phyloP scores from a whole-genome alignment of 208 protist species.

The Trypanosoma rangeli region DNA sequence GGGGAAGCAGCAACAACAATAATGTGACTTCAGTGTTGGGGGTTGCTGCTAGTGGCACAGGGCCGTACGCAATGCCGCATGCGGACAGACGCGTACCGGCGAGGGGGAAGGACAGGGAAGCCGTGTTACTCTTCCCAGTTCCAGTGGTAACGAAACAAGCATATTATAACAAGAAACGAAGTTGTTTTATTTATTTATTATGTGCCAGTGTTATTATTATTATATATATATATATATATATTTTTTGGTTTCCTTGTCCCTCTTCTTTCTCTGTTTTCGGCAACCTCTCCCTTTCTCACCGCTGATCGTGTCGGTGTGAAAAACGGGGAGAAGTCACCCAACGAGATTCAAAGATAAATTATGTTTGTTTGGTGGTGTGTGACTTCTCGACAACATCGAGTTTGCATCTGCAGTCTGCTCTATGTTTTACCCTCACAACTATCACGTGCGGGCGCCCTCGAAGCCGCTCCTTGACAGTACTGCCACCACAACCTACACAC shows the following conservation, averaged over 20 bases:
- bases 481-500: too few relatives aligned
- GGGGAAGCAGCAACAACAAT: neutral
- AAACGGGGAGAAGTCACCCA: neutral
- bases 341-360: neutral
- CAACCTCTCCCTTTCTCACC: neutral
- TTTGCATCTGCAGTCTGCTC: neutral
- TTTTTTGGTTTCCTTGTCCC: too few relatives aligned
- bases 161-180: too few relatives aligned
- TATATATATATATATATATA: too few relatives aligned
- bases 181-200: neutral
- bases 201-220: constrained; percentile 18
- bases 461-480: neutral
- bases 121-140: neutral
- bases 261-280: neutral
- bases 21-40: neutral
- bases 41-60: too few relatives aligned
- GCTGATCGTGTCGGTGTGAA: neutral
- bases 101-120: too few relatives aligned
- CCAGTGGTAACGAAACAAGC: too few relatives aligned
- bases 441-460: neutral
- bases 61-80: neutral
- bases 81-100: too few relatives aligned
- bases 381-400: neutral
- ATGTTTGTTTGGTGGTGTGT: too few relatives aligned
- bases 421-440: neutral